phyloP scores from a whole-genome alignment of 768 basidiomycete genomes.

The Fomitopsis pulvina region DNA sequence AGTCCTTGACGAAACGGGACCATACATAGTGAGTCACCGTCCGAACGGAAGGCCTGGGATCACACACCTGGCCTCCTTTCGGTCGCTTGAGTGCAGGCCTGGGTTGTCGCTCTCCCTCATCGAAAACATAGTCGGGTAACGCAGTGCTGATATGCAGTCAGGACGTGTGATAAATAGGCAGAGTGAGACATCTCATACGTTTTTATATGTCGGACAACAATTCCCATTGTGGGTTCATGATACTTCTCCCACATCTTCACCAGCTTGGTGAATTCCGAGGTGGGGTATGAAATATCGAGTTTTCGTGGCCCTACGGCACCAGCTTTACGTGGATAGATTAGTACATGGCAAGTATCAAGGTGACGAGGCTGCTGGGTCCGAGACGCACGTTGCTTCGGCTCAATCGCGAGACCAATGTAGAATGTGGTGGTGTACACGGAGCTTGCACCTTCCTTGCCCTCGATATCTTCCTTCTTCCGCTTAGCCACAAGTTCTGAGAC shows the following conservation, averaged over 20 bases:
- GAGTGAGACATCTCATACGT: slow-evolving; percentile 39
- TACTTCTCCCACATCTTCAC: slow-evolving; percentile 96
- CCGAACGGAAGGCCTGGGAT: slow-evolving; percentile 1
- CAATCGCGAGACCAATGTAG: slow-evolving; percentile 91
- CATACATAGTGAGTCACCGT: slow-evolving; percentile 6
- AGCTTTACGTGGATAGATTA: slow-evolving; percentile 37
- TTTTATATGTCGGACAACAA: slow-evolving; percentile 90
- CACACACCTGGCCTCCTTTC: slow-evolving; percentile 52
- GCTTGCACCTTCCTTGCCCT: slow-evolving; percentile 67
- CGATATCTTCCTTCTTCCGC: slow-evolving; percentile 73
- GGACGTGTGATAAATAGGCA: background rate
- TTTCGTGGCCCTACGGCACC: slow-evolving; percentile 72
- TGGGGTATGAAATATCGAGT: slow-evolving; percentile 96
- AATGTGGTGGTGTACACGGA: slow-evolving; percentile 95
- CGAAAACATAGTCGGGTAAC: slow-evolving; percentile 80
- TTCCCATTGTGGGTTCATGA: slow-evolving; percentile 88
- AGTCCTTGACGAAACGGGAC: slow-evolving; percentile 35
- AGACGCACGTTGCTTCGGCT: slow-evolving; percentile 80
- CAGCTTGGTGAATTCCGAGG: slow-evolving; percentile 88
- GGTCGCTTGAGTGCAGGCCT: slow-evolving; percentile 67
- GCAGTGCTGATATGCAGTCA: slow-evolving; percentile 41
- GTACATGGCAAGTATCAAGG: background rate
- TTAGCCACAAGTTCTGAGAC: slow-evolving; percentile 64
- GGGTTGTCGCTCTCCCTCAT: slow-evolving; percentile 71
- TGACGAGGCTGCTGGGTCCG: background rate